These are phyloP conservation scores for Lasiosphaeria miniovina DNA, from an alignment of 495 filamentous ascomycete species.

Conservation along the genomic window DNA sequence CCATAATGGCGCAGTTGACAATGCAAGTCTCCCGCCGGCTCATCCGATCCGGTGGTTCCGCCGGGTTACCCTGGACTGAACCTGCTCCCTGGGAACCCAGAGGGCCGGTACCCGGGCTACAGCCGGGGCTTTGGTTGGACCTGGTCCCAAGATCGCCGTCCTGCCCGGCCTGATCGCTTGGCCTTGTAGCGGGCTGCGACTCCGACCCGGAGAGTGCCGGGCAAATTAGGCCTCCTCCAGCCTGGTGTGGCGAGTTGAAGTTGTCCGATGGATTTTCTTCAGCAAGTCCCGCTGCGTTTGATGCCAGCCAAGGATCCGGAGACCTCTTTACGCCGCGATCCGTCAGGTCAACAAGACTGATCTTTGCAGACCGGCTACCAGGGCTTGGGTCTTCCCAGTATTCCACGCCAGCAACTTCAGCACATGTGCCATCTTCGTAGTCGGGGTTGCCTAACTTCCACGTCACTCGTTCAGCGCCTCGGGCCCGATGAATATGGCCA, in stretches of 20 bases:
- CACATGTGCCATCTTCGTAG: constrained; percentile 21
- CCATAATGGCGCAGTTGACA: constrained; percentile 72
- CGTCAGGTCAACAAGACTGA: constrained; percentile 43
- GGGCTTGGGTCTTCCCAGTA: constrained; percentile 40
- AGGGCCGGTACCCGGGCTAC: not conserved
- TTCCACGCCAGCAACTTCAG: constrained; percentile 24
- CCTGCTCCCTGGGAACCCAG: not conserved
- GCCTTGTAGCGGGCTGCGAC: not conserved
- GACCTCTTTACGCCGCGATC: constrained; percentile 27
- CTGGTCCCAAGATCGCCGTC: constrained; percentile 1
- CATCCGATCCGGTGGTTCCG: constrained; percentile 30
- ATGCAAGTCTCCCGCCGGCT: constrained; percentile 69
- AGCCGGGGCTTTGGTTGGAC: not conserved
- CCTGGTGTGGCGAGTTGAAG: too few relatives aligned
- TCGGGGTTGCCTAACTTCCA: constrained; percentile 46
- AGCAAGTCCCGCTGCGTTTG: too few relatives aligned
- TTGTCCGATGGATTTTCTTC: too few relatives aligned
- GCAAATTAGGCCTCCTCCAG: too few relatives aligned
- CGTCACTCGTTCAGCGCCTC: constrained; percentile 55
- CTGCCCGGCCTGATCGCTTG: not conserved
- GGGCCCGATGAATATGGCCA: constrained; percentile 76
- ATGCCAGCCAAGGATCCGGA: constrained; percentile 25
- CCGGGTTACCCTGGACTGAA: not conserved
- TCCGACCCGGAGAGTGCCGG: not conserved
- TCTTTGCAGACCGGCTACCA: constrained; percentile 36